Percentiles rank a stretch among this genome's conserved stretches.
phyloP scores from a whole-genome alignment of 768 basidiomycete genomes.

The Mycena albidolilacea region DNA sequence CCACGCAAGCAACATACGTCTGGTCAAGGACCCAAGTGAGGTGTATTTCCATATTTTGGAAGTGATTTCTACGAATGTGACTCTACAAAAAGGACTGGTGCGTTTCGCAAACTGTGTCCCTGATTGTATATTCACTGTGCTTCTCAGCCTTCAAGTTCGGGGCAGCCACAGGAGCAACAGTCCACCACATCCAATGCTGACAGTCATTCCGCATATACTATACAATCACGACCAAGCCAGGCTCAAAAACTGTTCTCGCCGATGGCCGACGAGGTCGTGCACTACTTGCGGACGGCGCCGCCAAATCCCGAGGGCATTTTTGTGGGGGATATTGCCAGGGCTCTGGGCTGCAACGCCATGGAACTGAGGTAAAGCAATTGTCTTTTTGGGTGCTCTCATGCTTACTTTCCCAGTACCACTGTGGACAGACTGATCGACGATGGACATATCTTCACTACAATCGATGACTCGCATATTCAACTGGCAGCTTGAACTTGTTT shows the following conservation, averaged over 20 bases:
- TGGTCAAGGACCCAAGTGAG: slow-evolving; percentile 80
- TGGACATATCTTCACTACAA: slow-evolving; percentile 84
- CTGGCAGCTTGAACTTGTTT: slow-evolving; percentile 57
- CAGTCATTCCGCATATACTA: slow-evolving; percentile 51
- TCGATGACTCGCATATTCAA: slow-evolving; percentile 86
- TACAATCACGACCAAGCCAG: slow-evolving; percentile 41
- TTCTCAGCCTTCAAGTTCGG: slow-evolving; percentile 21
- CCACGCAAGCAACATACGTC: slow-evolving; percentile 81
- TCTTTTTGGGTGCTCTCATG: slow-evolving; percentile 6
- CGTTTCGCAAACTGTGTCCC: slow-evolving; percentile 41
- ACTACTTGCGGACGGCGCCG: slow-evolving; percentile 62
- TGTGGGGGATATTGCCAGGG: slow-evolving; percentile 79
- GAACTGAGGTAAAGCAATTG: slow-evolving; percentile 70
- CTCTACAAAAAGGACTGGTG: slow-evolving; percentile 77
- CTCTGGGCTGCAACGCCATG: slow-evolving; percentile 70
- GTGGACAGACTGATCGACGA: slow-evolving; percentile 86
- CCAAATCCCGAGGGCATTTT: slow-evolving; percentile 77
- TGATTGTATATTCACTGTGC: background rate
- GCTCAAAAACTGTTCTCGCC: slow-evolving; percentile 40
- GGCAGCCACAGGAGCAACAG: slow-evolving; percentile 20
- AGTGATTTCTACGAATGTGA: slow-evolving; percentile 76
- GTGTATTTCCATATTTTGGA: slow-evolving; percentile 88
- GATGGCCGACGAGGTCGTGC: slow-evolving; percentile 50
- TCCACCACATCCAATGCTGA: background rate
- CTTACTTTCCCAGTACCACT: slow-evolving; percentile 64